Evolutionary conservation across 257 asterid genomes (phyloP), one percentile per base, ranked within the genome.

Genomic region (Fraxinus anomala): DNA sequence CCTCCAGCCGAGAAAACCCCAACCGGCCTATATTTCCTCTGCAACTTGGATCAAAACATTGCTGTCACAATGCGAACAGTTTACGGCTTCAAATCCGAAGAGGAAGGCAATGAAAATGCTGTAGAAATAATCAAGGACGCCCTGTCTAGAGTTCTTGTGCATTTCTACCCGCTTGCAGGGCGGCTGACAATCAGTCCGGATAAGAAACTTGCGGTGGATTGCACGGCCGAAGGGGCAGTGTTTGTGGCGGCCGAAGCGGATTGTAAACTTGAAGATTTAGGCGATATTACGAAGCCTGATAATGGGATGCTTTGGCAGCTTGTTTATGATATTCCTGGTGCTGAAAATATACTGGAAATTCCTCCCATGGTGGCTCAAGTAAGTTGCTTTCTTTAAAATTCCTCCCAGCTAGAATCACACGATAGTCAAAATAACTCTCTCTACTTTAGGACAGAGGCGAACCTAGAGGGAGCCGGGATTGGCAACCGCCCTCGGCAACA

Each of bases 321-420:
- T 12, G 96, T 92, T 74, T 91, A 92, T 51, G 97, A 94, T n/a
- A 79, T 90, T 70, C 98, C 99, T 4, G 94, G 89, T 3, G 97
- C 97, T 3, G 74, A 79, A 69, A 85, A 86, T 70, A 75, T 90
- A 26, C 88, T 94, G 37, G 87, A 92, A 74, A 89, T 92, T 65
- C 99, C 99, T n/a, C 99, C 96, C 69, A 72, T 94, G 42, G 89
- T 88, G 5, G 99, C 87, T 82, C 99, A 94, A 86, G 98, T 94
- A 82, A 81, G 79, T 23, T 5, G 3, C 2, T 0, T 72, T 65
- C 28, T 63, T 49, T 28, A 6, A 47, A 42, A 42, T 11, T 42
- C 17, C 51, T 42, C 51, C 5, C 51, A 40, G 14, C 47, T 10
- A 40, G 51, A 42, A 42, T 13, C 17, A 42, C 17, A 1, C 14